Percentiles rank a stretch among this genome's conserved stretches.
These are phyloP conservation scores for Daldinia sp. DNA, from an alignment of 2,329 filamentous ascomycete genomes.

Conservation along the genomic window DNA sequence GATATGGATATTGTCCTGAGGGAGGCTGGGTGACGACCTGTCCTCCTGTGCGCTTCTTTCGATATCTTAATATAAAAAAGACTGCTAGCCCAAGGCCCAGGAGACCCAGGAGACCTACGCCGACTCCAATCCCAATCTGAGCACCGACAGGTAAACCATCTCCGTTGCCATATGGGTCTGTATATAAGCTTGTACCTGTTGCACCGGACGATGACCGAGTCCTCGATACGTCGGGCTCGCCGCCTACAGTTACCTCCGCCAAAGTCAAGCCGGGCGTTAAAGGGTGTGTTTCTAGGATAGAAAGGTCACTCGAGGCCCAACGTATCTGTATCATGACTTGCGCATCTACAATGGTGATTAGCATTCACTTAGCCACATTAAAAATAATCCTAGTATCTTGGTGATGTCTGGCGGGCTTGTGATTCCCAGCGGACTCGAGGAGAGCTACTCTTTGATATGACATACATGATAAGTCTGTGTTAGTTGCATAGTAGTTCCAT, in stretches of 20 bases:
- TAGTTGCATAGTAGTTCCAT: slow-evolving; percentile 36
- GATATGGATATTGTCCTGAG: slow-evolving; percentile 8
- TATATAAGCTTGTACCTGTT: background rate
- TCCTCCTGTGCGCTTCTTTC: slow-evolving; percentile 7
- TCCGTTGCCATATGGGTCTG: background rate
- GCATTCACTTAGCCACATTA: background rate
- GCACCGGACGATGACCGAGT: slow-evolving; percentile 1
- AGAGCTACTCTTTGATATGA: background rate
- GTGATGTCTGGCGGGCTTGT: too few relatives aligned
- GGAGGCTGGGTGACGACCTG: background rate
- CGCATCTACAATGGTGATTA: slow-evolving; percentile 2
- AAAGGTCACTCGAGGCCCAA: slow-evolving; percentile 38
- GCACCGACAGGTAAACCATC: slow-evolving; percentile 12
- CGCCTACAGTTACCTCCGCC: slow-evolving; percentile 1
- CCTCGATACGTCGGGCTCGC: background rate
- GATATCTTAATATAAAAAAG: slow-evolving; percentile 28
- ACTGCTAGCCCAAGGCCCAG: slow-evolving; percentile 1
- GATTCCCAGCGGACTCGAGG: too few relatives aligned
- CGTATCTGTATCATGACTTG: slow-evolving; percentile 41
- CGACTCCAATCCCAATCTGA: slow-evolving; percentile 28
- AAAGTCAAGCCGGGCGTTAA: slow-evolving; percentile 35
- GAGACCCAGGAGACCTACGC: slow-evolving; percentile 22
- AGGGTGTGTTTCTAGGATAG: slow-evolving; percentile 39
- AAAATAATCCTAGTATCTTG: background rate
- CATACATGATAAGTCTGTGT: slow-evolving; percentile 15